A percentile compares a stretch with the other conserved stretches of the same genome.
phyloP scores from a whole-genome alignment of 495 filamentous ascomycete species.

The Darksidea phi region DNA sequence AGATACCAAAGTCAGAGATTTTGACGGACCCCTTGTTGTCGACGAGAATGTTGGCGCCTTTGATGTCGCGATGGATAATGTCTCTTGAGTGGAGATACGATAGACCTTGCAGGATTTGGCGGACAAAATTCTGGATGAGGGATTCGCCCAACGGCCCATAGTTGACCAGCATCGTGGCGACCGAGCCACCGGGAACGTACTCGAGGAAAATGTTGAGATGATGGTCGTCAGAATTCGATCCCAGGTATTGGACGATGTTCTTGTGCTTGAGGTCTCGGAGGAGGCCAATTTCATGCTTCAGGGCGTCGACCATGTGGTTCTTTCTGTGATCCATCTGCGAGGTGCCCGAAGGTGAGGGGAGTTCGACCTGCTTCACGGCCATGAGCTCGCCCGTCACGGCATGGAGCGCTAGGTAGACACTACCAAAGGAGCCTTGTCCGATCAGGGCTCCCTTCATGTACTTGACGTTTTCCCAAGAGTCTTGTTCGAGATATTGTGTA shows the following conservation, averaged over 20 bases:
- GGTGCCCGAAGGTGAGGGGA: conserved; percentile 75
- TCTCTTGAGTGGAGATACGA: conserved; percentile 91
- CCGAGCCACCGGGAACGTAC: conserved; percentile 96
- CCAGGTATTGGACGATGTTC: conserved; percentile 98
- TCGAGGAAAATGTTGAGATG: conserved; percentile 99
- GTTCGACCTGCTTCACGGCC: conserved; percentile 97
- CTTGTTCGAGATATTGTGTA: conserved; percentile 71
- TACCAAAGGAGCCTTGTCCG: conserved; percentile 94
- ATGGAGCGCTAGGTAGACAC: conserved; percentile 95
- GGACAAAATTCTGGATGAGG: conserved; percentile 92
- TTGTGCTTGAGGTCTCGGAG: conserved; percentile 91
- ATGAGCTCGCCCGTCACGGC: conserved; percentile 96
- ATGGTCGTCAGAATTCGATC: conserved; percentile 83
- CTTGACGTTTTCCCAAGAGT: conserved; percentile 90
- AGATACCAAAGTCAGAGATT: conserved; percentile 99
- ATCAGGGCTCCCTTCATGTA: conserved; percentile 99
- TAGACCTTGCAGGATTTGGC: conserved; percentile 92
- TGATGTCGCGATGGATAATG: conserved; percentile 99
- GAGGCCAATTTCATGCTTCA: conserved; percentile 94
- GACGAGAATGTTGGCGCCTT: conserved; percentile 97
- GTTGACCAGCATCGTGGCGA: conserved; percentile 95
- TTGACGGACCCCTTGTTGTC: conserved; percentile 99
- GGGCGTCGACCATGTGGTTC: conserved; percentile 94
- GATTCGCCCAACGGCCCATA: conserved; percentile 94
- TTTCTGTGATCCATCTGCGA: conserved; percentile 83